Evolutionary conservation across 2,329 filamentous ascomycete genomes (phyloP), one percentile per base, ranked within the genome.

Genomic region (Hymenoscyphus albidus): DNA sequence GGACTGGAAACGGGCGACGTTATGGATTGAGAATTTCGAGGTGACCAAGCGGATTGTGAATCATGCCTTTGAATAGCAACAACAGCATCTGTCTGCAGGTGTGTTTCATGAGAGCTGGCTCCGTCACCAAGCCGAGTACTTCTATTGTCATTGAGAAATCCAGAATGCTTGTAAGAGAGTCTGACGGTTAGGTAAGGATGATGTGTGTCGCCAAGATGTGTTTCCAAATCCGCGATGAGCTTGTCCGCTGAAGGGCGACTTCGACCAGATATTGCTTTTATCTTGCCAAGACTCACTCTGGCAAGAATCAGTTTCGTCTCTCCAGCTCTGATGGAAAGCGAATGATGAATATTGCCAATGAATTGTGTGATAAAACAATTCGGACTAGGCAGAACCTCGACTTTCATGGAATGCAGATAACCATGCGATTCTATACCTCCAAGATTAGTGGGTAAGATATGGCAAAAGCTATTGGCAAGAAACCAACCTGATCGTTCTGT

Each of bases 161-260:
- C 82, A 0, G 85, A 84, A 70, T 88, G 84, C 1, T 78, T 77
- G 70, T 88, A 88, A 6, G 76, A 80, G 7, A 88, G 69, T 22
- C 77, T 77, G 16, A 88, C 77, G 2, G 79, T 79, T 59, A 88
- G 74, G 67, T 85, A 88, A 40, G 81, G 78, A 16, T 78, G 78
- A 22, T 74, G 74, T 3, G 77, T 77, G 61, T 79, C 77, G 38
- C 85, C 84, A 2, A 88, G 80, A 63, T 86, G 80, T 38, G 78
- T 76, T 70, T 88, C 84, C 12, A 88, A 77, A 64, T 87, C 83
- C 31, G 83, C 80, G 16, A 89, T 85, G 39, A 88, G 76, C 51
- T 83, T 79, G 13, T 87, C 83, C 0, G 85, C 81, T 48, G 77
- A 79, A 18, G 59, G 57, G 58, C 80, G 77, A 39, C 76, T 75